A percentile compares a stretch with the other conserved stretches of the same genome.
Evolutionary conservation across 1,139 yeast species (phyloP).

Genomic region (Debaryomycetaceae sp.): DNA sequence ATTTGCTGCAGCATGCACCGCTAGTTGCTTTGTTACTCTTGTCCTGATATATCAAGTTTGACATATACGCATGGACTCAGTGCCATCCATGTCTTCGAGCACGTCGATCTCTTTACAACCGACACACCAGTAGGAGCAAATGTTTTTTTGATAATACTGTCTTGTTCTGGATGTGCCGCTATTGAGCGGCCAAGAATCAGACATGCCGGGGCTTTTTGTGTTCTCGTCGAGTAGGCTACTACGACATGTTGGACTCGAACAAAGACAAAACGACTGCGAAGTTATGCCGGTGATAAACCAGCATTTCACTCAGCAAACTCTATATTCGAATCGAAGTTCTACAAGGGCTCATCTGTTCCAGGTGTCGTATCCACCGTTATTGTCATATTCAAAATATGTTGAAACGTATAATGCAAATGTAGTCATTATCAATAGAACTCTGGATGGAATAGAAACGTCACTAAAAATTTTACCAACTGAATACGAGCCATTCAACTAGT

Average conservation of each 20-base stretch:
- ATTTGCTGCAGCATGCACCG: too few species aligned
- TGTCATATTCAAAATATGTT: constrained; percentile 40
- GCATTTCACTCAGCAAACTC: constrained; percentile 48
- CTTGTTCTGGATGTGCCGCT: constrained; percentile 92
- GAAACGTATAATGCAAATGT: constrained; percentile 63
- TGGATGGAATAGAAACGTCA: constrained; percentile 80
- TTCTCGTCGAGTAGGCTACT: constrained; percentile 39
- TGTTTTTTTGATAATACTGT: constrained; percentile 66
- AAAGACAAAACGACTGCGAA: constrained; percentile 78
- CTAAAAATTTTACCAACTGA: too few species aligned
- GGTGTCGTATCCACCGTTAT: constrained; percentile 80
- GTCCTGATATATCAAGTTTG: too few species aligned
- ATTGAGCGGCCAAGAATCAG: constrained; percentile 93
- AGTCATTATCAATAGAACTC: constrained; percentile 81
- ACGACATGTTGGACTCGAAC: constrained; percentile 90
- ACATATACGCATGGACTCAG: constrained; percentile 42
- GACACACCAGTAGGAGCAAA: constrained; percentile 90
- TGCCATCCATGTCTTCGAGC: constrained; percentile 59
- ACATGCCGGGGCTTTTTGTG: constrained; percentile 74
- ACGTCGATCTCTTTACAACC: constrained; percentile 97
- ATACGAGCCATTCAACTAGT: too few species aligned
- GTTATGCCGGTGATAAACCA: constrained; percentile 90
- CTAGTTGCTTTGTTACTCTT: too few species aligned
- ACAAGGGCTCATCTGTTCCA: constrained; percentile 5
- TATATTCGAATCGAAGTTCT: too few species aligned